Base-by-base conservation (phyloP, 495 filamentous ascomycete species). In the Daldinia childiae region DNA sequence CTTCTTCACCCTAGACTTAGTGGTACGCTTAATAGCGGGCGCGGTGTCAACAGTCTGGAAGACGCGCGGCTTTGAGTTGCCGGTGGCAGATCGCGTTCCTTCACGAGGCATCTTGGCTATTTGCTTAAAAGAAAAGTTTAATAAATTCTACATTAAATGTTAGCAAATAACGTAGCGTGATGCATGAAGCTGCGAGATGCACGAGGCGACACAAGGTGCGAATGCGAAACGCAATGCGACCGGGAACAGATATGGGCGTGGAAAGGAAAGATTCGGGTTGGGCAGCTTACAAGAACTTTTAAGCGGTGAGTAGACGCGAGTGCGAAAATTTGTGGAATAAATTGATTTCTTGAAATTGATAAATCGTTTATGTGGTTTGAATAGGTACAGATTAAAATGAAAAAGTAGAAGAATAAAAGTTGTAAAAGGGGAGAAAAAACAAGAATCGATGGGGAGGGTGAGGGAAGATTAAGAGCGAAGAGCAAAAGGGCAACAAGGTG, bases 11-110 rank as follows among this genome's bases (percentile, higher is more conserved):
- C 76, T 79, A 24, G 81, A 71, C 71, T 79, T 74, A 52, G 70
- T 76, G 34, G 78, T 82, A 64, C 83, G 79, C 77, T 81, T 83
- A 71, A 85, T 82, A 41, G 81, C 78, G 34, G 83, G 82, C 58
- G 78, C 81, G 19, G 85, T 86, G 74, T 85, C 80, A 69, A 85
- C 77, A 19, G 80, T 80, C 51, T 81, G 79, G 76, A 87, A 83
- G 72, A 87, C 80, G 72, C 85, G 82, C 66, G 85, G 85, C 70
- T 80, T 81, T 52, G 85, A 83, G 76, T 87, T 84, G 78, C 85
- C 85, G 43, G 85, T 87, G 62, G 76, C 71, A 52, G 84, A 86
- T 64, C 85, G 83, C 58, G 85, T 87, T 74, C 84, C 84, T 81
- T 87, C 85, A 73, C 84, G 83, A 76, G 84, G 76, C 85, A 87